phyloP scores from a whole-genome alignment of 2,329 filamentous ascomycete genomes.

The Fusarium sp. region DNA sequence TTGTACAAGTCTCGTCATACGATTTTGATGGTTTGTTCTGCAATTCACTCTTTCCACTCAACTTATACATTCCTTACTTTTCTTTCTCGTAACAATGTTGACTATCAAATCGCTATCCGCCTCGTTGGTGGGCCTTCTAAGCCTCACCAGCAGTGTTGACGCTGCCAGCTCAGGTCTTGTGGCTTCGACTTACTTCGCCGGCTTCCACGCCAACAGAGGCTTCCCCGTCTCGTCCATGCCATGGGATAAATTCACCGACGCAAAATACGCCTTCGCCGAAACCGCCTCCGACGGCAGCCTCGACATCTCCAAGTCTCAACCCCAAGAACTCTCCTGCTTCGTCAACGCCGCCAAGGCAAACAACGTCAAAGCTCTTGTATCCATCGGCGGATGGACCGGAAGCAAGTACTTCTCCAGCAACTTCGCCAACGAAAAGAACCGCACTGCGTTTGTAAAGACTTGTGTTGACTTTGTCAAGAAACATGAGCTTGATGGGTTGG shows the following conservation, averaged over 20 bases:
- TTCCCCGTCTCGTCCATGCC: conserved; percentile 35
- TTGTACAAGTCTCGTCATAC: not conserved
- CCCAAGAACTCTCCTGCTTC: conserved; percentile 26
- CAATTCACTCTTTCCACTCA: not conserved
- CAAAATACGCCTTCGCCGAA: conserved; percentile 42
- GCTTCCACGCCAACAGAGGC: conserved; percentile 37
- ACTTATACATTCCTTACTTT: conserved; percentile 12
- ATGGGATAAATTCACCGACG: conserved; percentile 41
- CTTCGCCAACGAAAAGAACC: conserved; percentile 34
- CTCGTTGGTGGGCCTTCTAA: conserved; percentile 23
- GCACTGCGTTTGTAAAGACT: conserved; percentile 29
- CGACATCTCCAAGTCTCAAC: conserved; percentile 23
- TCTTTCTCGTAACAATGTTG: not conserved
- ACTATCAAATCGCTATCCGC: conserved; percentile 22
- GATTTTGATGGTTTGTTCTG: not conserved
- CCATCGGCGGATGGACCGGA: conserved; percentile 38
- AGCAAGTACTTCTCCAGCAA: conserved; percentile 33
- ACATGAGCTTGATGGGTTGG: conserved; percentile 31
- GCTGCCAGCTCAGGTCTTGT: conserved; percentile 10
- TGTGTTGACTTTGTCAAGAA: conserved; percentile 30
- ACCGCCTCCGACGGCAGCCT: conserved; percentile 28
- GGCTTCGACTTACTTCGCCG: conserved; percentile 41
- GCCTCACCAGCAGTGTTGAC: conserved; percentile 1
- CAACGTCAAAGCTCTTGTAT: conserved; percentile 36
- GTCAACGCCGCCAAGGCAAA: conserved; percentile 35